A percentile compares a stretch with the other conserved stretches of the same genome.
phyloP scores from a whole-genome alignment of 805 yeast species.

The Clavispora carvajalis region DNA sequence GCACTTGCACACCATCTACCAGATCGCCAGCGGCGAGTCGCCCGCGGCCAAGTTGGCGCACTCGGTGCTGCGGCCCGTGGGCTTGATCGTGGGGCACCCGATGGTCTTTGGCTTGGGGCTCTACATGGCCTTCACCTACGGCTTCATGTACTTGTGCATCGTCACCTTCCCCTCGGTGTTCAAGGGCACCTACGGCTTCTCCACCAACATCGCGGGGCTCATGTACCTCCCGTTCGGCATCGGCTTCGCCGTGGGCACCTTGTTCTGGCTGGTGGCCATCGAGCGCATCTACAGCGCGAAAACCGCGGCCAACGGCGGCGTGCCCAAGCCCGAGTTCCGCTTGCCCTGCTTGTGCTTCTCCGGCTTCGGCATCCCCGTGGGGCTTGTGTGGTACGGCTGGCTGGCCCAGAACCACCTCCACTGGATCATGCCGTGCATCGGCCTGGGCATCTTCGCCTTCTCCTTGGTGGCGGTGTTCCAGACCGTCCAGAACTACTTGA shows the following conservation, averaged over 20 bases:
- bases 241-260: slow-evolving; percentile 48
- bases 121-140: slow-evolving; percentile 62
- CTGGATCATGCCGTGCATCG: slow-evolving; percentile 63
- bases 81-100: slow-evolving; percentile 50
- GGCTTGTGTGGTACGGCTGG: slow-evolving; percentile 72
- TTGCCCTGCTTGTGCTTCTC: slow-evolving; percentile 44
- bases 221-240: slow-evolving; percentile 55
- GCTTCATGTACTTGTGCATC: slow-evolving; percentile 59
- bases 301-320: slow-evolving; percentile 43
- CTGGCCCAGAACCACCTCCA: slow-evolving; percentile 49
- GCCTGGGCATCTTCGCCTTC: slow-evolving; percentile 55
- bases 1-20: slow-evolving; percentile 55
- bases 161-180: slow-evolving; percentile 56
- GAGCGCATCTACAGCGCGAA: slow-evolving; percentile 35
- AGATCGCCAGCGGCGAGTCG: slow-evolving; percentile 48
- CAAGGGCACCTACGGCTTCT: slow-evolving; percentile 41
- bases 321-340: slow-evolving; percentile 56
- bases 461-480: slow-evolving; percentile 62
- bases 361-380: slow-evolving; percentile 52
- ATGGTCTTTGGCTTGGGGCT: slow-evolving; percentile 60
- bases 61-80: slow-evolving; percentile 52
- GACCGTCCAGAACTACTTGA: slow-evolving; percentile 60
- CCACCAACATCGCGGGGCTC: slow-evolving; percentile 47
- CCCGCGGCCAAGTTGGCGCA: slow-evolving; percentile 33
- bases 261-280: slow-evolving; percentile 43